phyloP scores from a whole-genome alignment of 257 asterid species.

The Cinchona pubescens region DNA sequence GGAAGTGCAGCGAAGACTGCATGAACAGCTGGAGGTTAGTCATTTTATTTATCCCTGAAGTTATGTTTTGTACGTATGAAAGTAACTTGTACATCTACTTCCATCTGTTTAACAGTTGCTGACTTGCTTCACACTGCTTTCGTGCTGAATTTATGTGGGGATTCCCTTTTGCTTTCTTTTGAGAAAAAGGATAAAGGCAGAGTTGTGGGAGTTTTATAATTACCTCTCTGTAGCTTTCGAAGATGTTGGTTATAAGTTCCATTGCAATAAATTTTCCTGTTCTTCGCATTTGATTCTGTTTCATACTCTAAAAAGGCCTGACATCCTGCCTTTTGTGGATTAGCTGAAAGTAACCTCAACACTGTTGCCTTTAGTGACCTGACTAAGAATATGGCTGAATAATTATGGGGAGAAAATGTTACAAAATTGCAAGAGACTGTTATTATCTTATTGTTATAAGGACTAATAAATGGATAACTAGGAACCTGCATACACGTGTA shows the following conservation, averaged over 20 bases:
- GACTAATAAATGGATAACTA: background rate
- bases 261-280: background rate
- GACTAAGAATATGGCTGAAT: background rate
- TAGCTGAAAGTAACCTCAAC: background rate
- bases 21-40: conserved; percentile 82
- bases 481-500: background rate
- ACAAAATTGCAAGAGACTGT: background rate
- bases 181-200: background rate
- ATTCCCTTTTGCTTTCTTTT: background rate
- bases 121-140: too few relatives aligned
- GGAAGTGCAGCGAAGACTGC: conserved; percentile 86
- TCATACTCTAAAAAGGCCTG: background rate
- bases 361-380: background rate
- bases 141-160: background rate
- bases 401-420: background rate
- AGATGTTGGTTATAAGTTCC: too few relatives aligned
- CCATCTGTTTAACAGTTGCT: background rate
- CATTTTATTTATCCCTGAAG: background rate
- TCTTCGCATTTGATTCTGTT: background rate
- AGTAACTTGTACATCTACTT: conserved; percentile 1
- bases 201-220: background rate
- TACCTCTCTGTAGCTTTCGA: background rate
- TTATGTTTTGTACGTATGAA: background rate
- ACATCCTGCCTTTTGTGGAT: background rate
- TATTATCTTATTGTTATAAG: background rate